These are phyloP conservation scores for Coriaria nepalensis DNA, from an alignment of 306 rosid species.

Conservation along the genomic window DNA sequence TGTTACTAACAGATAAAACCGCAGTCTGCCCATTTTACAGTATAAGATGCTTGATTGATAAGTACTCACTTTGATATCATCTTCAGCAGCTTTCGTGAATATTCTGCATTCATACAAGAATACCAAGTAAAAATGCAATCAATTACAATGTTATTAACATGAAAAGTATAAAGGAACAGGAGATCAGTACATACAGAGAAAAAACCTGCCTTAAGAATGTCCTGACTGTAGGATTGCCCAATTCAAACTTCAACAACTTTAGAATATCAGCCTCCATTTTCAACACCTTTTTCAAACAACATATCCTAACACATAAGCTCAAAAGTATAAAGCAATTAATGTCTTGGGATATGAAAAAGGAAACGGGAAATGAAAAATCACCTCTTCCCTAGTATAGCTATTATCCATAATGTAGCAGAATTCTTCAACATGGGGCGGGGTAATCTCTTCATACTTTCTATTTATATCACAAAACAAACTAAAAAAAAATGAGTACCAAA, in stretches of 20 bases:
- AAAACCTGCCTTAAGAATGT: constrained; percentile 54
- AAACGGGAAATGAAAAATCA: constrained; percentile 10
- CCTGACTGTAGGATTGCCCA: constrained; percentile 77
- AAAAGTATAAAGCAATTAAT: too few species aligned
- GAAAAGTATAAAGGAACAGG: background rate
- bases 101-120: constrained; percentile 31
- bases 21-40: background rate
- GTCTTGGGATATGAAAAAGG: too few species aligned
- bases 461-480: background rate
- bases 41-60: background rate
- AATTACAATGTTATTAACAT: background rate
- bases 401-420: constrained; percentile 75
- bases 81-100: constrained; percentile 43
- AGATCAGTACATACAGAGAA: background rate
- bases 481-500: background rate
- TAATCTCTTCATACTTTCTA: constrained; percentile 87
- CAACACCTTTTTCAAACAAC: constrained; percentile 38
- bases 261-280: constrained; percentile 79
- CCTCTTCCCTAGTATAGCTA: constrained; percentile 62
- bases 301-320: background rate
- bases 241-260: constrained; percentile 51
- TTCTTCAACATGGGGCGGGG: constrained; percentile 65
- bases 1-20: constrained; percentile 10
- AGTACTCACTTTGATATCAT: constrained; percentile 35
- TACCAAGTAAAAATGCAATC: background rate